Percentiles rank a stretch among this genome's conserved stretches.
phyloP scores from a whole-genome alignment of 345 rosid genomes.

The Corchorus capsularis region DNA sequence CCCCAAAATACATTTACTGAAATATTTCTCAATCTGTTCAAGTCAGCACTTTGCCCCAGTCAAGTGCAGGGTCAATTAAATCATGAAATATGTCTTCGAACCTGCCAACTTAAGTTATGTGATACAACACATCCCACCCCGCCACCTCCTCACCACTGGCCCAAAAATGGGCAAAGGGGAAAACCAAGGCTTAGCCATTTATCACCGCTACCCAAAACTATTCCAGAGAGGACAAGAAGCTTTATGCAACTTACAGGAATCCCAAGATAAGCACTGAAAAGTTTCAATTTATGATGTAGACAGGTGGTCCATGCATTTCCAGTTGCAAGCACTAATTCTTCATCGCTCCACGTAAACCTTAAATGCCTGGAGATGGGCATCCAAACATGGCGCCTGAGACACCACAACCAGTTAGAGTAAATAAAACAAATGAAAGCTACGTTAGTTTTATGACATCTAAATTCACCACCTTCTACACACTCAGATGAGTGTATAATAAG shows the following conservation, averaged over 20 bases:
- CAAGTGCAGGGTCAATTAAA: neutral
- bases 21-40: neutral
- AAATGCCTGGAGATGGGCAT: slow-evolving; percentile 36
- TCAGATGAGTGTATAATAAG: neutral
- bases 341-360: slow-evolving; percentile 58
- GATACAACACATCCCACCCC: neutral
- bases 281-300: slow-evolving; percentile 64
- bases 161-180: neutral
- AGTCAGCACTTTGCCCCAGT: neutral
- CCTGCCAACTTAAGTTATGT: neutral
- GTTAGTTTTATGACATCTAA: neutral
- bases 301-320: slow-evolving; percentile 51
- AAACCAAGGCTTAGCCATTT: neutral
- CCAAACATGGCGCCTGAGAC: slow-evolving; percentile 31
- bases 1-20: neutral
- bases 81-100: neutral
- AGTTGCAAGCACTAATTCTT: slow-evolving; percentile 73
- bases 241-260: slow-evolving; percentile 54
- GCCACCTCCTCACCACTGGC: neutral
- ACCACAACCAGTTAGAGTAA: slow-evolving; percentile 18
- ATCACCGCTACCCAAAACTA: neutral
- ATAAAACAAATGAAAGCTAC: slow-evolving; percentile 8
- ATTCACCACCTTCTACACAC: neutral
- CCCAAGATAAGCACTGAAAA: slow-evolving; percentile 74
- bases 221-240: slow-evolving; percentile 15